Conservation (phyloP, 2,329 filamentous ascomycete genomes). For the Colletotrichum destructivum region DNA sequence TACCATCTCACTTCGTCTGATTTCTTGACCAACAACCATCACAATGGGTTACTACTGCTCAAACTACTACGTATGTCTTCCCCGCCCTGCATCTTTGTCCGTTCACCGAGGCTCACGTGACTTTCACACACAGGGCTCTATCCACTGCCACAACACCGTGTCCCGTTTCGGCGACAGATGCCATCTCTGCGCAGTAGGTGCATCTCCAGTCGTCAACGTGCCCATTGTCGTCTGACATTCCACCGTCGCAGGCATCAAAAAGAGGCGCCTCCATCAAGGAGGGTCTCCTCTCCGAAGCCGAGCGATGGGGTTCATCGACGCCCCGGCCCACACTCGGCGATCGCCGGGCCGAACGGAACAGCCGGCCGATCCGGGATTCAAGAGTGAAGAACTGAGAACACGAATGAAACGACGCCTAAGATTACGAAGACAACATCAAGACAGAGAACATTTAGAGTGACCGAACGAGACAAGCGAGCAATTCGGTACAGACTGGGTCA, state of each 20-base stretch:
- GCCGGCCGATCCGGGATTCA: constrained; percentile 35
- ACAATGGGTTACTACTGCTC: constrained; percentile 52
- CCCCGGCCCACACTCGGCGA: constrained; percentile 36
- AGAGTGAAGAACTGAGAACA: constrained; percentile 36
- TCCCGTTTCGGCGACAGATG: constrained; percentile 50
- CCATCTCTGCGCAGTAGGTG: constrained; percentile 48
- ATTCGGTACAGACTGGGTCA: constrained; percentile 18
- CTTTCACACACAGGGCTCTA: constrained; percentile 46
- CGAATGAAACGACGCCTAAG: not conserved
- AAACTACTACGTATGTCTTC: constrained; percentile 51
- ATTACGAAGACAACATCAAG: not conserved
- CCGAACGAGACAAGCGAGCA: constrained; percentile 18
- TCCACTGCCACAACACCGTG: constrained; percentile 52
- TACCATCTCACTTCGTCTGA: constrained; percentile 9
- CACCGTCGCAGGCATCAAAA: constrained; percentile 36
- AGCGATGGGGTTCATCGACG: constrained; percentile 38
- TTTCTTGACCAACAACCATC: not conserved
- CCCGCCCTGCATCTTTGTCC: not conserved
- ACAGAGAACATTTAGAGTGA: constrained; percentile 10
- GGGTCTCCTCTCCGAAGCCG: constrained; percentile 38
- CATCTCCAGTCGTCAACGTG: not conserved
- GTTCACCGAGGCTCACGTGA: not conserved
- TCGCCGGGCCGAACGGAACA: constrained; percentile 38
- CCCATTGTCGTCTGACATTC: not conserved
- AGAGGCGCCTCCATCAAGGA: constrained; percentile 40